Base-by-base conservation (phyloP, 441 rosid species). In the Adansonia grandidieri region DNA sequence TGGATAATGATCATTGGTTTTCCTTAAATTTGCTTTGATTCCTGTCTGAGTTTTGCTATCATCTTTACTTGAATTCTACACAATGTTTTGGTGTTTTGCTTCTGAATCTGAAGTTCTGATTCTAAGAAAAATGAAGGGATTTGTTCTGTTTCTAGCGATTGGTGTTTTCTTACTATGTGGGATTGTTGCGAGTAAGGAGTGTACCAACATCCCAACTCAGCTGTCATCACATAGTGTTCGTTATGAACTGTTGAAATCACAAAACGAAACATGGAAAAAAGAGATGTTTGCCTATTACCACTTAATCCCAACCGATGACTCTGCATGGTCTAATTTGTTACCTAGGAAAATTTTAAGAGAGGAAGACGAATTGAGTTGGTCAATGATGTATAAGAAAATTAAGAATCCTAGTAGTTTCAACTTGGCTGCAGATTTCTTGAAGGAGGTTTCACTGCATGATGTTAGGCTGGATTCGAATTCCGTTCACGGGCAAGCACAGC, bases 221-320 rank as follows among this genome's bases (percentile, higher is more conserved):
- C 91, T 94, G 28, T 82, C 94, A 6, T 92, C 99, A 0, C 99
- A 94, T 78, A 83, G 96, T 48, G 71, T 91, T 75, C 89, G 99
- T n/a, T 81, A 83, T 61, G 92, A 86, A 58, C 88, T 93, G 57
- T 80, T 91, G 8, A 79, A 84, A 40, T 96, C 99, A 17, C 80
- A 82, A 22, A 93, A 93, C 68, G 88, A 89, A 8, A 80, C 97
- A 1, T 85, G 89, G 86, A 91, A 85, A 76, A 53, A 86, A 44
- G 92, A 93, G 85, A 65, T 91, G 86, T 89, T 90, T 84, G 85
- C 88, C 15, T 91, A 92, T 79, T 89, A 94, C 82, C 97, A 94
- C 82, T 80, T 96, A 82, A 90, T 81, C 47, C 98, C 92, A 3
- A 90, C 92, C 0, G 99, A 96, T 75, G 97, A 96, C 9, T 71